phyloP scores from a whole-genome alignment of 2,329 filamentous ascomycete species.

The Sporothrix luriei region DNA sequence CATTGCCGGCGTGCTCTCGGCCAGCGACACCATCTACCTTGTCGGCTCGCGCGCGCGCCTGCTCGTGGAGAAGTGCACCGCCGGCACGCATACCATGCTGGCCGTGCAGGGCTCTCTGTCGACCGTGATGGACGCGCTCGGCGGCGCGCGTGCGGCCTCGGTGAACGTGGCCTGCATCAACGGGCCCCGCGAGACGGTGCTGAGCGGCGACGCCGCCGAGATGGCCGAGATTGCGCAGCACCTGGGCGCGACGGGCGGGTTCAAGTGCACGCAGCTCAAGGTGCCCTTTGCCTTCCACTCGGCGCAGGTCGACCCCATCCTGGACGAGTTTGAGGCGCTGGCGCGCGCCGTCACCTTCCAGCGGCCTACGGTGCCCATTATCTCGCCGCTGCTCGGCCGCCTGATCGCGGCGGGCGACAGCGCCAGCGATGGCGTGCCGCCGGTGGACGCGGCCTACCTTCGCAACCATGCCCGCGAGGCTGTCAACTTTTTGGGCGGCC shows the following conservation, averaged over 20 bases:
- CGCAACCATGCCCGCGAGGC: constrained; percentile 66
- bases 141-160: constrained; percentile 45
- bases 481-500: constrained; percentile 67
- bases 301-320: constrained; percentile 56
- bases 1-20: constrained; percentile 69
- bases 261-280: constrained; percentile 52
- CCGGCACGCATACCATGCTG: constrained; percentile 65
- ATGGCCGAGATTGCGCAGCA: constrained; percentile 50
- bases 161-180: constrained; percentile 72
- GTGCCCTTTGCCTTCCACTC: constrained; percentile 60
- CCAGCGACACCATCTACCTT: constrained; percentile 70
- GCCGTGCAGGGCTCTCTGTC: constrained; percentile 54
- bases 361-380: constrained; percentile 58
- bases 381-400: constrained; percentile 67
- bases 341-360: constrained; percentile 46
- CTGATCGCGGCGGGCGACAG: constrained; percentile 55
- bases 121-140: constrained; percentile 56
- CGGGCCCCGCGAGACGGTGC: constrained; percentile 71
- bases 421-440: constrained; percentile 45
- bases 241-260: constrained; percentile 40
- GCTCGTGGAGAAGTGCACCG: constrained; percentile 65
- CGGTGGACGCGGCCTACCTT: constrained; percentile 64
- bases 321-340: constrained; percentile 59
- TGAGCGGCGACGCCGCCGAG: constrained; percentile 53
- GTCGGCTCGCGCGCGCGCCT: constrained; percentile 69